Evolutionary conservation across 129 eudicot genomes (phyloP).

Genomic region (Rutidosis leptorrhynchoides): DNA sequence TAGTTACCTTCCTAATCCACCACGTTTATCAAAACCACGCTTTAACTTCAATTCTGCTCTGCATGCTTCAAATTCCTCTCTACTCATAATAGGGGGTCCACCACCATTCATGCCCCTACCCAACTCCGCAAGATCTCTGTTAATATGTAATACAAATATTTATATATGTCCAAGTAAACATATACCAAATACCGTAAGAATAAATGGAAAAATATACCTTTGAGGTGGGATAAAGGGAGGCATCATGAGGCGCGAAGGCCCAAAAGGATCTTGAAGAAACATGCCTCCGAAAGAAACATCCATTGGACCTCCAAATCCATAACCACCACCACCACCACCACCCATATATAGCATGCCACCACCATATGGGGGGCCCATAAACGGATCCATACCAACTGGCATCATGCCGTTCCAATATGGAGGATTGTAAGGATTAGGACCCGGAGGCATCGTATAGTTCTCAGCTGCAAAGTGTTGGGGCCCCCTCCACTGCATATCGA

Average conservation of each 20-base stretch:
- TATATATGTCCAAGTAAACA: constrained; percentile 12
- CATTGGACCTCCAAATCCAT: constrained; percentile 57
- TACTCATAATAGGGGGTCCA: constrained; percentile 78
- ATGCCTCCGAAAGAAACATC: constrained; percentile 70
- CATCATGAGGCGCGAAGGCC: constrained; percentile 52
- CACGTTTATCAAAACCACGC: constrained; percentile 68
- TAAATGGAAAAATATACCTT: constrained; percentile 42
- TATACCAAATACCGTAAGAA: not conserved
- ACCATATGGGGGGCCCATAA: constrained; percentile 52
- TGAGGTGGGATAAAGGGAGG: constrained; percentile 80
- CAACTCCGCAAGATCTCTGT: constrained; percentile 77
- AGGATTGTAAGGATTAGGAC: constrained; percentile 67
- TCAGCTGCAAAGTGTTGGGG: constrained; percentile 67
- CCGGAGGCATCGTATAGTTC: constrained; percentile 75
- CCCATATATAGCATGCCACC: constrained; percentile 59
- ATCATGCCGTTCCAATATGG: constrained; percentile 72
- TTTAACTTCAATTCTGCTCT: constrained; percentile 73
- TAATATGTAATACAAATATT: not conserved
- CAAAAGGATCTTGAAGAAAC: constrained; percentile 77
- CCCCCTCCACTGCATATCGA: constrained; percentile 83
- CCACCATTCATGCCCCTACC: constrained; percentile 77
- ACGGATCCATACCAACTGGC: constrained; percentile 64
- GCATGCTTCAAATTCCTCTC: constrained; percentile 94
- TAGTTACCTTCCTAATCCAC: constrained; percentile 45
- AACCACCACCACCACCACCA: too few relatives aligned